phyloP scores from a whole-genome alignment of 352 stramenopile species.

The Phytophthora fragariae region DNA sequence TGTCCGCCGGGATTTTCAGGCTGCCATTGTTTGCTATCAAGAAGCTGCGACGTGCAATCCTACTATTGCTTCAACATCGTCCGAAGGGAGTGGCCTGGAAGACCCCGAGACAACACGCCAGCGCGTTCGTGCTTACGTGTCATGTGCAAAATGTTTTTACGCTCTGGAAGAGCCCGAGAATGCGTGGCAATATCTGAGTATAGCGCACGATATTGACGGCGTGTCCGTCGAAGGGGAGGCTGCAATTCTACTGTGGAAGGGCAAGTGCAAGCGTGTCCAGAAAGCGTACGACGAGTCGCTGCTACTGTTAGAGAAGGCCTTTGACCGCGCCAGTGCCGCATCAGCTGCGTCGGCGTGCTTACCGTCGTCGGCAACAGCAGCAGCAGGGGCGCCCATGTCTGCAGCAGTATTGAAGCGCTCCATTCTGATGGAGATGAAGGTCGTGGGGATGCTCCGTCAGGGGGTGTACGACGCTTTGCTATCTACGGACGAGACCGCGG shows the following conservation, averaged over 20 bases:
- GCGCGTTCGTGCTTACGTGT: conserved; percentile 56
- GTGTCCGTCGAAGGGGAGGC: conserved; percentile 56
- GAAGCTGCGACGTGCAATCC: conserved; percentile 42
- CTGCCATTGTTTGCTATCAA: conserved; percentile 61
- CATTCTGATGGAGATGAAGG: conserved; percentile 73
- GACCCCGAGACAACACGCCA: conserved; percentile 48
- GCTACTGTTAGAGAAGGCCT: conserved; percentile 54
- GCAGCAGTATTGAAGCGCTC: conserved; percentile 52
- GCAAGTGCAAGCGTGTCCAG: conserved; percentile 66
- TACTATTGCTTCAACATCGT: conserved; percentile 23
- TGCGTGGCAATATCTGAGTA: conserved; percentile 51
- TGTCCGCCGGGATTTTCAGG: conserved; percentile 63
- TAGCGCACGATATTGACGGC: conserved; percentile 42
- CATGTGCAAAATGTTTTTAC: conserved; percentile 72
- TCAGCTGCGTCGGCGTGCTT: conserved; percentile 40
- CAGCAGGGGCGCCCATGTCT: conserved; percentile 28
- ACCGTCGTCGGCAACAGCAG: conserved; percentile 33
- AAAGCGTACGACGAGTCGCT: conserved; percentile 61
- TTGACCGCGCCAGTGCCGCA: conserved; percentile 59
- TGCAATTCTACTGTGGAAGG: conserved; percentile 65
- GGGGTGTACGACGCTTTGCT: conserved; percentile 59
- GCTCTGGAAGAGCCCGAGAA: conserved; percentile 58
- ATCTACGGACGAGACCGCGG: conserved; percentile 26
- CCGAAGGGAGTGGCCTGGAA: conserved; percentile 31
- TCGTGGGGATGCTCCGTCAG: conserved; percentile 57